These are phyloP conservation scores for Castanospermum australe DNA, from an alignment of 306 rosid genomes.

Conservation along the genomic window DNA sequence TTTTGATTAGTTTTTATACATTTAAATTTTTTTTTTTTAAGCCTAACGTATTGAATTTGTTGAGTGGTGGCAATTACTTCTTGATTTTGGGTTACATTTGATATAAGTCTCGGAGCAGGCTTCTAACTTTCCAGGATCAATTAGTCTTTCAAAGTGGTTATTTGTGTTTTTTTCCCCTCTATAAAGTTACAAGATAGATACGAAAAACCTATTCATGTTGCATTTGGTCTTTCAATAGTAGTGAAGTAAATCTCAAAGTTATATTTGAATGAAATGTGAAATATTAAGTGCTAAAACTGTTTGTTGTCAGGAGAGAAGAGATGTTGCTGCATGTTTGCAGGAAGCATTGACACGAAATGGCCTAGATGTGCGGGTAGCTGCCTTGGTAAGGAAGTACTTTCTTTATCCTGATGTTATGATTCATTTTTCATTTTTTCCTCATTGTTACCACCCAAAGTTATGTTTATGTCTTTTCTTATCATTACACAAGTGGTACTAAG, in stretches of 20 bases:
- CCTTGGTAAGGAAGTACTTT: conserved; percentile 62
- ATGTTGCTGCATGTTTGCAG: conserved; percentile 71
- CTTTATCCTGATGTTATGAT: background rate
- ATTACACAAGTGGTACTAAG: conserved; percentile 8
- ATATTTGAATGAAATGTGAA: background rate
- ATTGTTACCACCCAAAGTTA: background rate
- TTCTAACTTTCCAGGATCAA: background rate
- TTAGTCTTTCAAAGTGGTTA: conserved; percentile 9
- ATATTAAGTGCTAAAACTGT: background rate
- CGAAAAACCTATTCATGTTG: background rate
- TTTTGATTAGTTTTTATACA: background rate
- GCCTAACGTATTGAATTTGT: background rate
- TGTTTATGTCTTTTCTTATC: background rate
- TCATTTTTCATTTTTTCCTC: background rate
- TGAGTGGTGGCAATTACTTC: background rate
- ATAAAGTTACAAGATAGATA: background rate
- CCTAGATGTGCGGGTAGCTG: conserved; percentile 71
- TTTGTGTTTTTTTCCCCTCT: background rate
- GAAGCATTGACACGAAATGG: conserved; percentile 67
- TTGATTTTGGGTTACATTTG: background rate
- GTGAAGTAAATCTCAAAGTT: conserved; percentile 7
- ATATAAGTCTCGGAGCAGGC: background rate
- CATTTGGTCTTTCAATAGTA: background rate
- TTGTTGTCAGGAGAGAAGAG: conserved; percentile 77
- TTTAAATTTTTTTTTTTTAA: background rate